These are phyloP conservation scores for Pleurostoma richardsiae DNA, from an alignment of 2,329 filamentous ascomycete species.

Conservation along the genomic window DNA sequence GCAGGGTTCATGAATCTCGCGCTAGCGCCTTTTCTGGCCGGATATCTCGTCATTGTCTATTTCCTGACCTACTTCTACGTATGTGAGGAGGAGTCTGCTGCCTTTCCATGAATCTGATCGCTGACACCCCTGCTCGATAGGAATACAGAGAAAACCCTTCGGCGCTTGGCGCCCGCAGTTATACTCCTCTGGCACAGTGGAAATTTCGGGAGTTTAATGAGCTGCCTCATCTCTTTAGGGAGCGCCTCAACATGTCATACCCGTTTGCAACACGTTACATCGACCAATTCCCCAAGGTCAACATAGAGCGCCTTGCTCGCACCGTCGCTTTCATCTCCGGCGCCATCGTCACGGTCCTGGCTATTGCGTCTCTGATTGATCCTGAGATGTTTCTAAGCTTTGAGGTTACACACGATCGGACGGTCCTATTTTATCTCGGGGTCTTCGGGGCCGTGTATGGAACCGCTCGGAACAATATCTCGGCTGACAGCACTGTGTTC, in stretches of 20 bases:
- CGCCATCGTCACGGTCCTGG: slow-evolving; percentile 79
- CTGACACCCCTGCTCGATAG: slow-evolving; percentile 33
- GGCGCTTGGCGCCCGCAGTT: slow-evolving; percentile 80
- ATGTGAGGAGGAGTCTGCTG: slow-evolving; percentile 2
- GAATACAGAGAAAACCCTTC: slow-evolving; percentile 95
- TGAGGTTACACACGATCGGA: slow-evolving; percentile 83
- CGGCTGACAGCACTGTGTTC: slow-evolving; percentile 83
- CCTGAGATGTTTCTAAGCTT: slow-evolving; percentile 88
- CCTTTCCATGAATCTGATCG: background rate
- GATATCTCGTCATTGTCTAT: slow-evolving; percentile 81
- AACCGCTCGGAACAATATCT: slow-evolving; percentile 74
- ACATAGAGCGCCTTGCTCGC: slow-evolving; percentile 77
- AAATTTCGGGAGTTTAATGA: slow-evolving; percentile 99
- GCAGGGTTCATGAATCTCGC: slow-evolving; percentile 83
- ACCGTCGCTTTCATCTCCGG: slow-evolving; percentile 87
- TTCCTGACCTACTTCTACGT: slow-evolving; percentile 94
- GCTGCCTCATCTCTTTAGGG: slow-evolving; percentile 83
- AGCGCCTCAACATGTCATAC: slow-evolving; percentile 88
- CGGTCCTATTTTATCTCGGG: slow-evolving; percentile 85
- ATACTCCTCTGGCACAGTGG: slow-evolving; percentile 93
- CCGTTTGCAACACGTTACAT: slow-evolving; percentile 89
- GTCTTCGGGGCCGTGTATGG: slow-evolving; percentile 81
- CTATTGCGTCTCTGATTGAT: slow-evolving; percentile 79
- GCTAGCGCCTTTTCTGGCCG: slow-evolving; percentile 80
- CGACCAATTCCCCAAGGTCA: slow-evolving; percentile 93